Evolutionary conservation across 352 stramenopile genomes (phyloP).

Genomic region (Phytophthora nicotianae): DNA sequence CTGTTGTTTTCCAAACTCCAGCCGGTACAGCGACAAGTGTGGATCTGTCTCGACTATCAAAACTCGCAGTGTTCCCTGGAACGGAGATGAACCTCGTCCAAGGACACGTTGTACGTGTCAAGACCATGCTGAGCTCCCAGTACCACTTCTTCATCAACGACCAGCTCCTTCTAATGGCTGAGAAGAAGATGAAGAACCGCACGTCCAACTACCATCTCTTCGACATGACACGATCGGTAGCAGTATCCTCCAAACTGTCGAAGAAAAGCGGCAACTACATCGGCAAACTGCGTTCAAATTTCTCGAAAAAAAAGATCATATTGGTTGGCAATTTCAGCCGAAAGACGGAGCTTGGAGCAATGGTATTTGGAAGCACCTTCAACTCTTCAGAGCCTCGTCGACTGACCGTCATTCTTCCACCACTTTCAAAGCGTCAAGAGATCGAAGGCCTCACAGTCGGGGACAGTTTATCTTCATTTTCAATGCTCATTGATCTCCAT

Average conservation of each 20-base stretch:
- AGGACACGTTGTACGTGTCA: conserved; percentile 50
- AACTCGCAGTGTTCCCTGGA: conserved; percentile 70
- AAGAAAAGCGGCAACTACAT: conserved; percentile 93
- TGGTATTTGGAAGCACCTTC: conserved; percentile 63
- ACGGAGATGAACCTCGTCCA: conserved; percentile 59
- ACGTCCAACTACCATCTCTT: conserved; percentile 90
- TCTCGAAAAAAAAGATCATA: conserved; percentile 78
- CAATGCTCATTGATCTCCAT: conserved; percentile 60
- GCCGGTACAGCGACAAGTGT: conserved; percentile 22
- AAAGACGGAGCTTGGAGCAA: conserved; percentile 76
- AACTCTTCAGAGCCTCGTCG: conserved; percentile 55
- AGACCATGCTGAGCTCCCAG: conserved; percentile 62
- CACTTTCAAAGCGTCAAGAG: conserved; percentile 52
- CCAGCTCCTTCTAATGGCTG: conserved; percentile 62
- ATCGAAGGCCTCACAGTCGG: conserved; percentile 56
- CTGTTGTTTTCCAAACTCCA: neutral
- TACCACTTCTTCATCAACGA: conserved; percentile 74
- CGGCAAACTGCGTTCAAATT: conserved; percentile 83
- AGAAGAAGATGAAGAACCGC: conserved; percentile 74
- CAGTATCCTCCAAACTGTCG: conserved; percentile 51
- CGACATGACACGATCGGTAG: conserved; percentile 75
- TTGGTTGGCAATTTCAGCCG: conserved; percentile 69
- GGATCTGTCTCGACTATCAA: conserved; percentile 72
- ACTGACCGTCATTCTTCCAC: conserved; percentile 54
- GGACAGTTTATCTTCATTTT: conserved; percentile 51